These are phyloP conservation scores for Daldinia caldariorum DNA, from an alignment of 495 filamentous ascomycete genomes.

Conservation along the genomic window DNA sequence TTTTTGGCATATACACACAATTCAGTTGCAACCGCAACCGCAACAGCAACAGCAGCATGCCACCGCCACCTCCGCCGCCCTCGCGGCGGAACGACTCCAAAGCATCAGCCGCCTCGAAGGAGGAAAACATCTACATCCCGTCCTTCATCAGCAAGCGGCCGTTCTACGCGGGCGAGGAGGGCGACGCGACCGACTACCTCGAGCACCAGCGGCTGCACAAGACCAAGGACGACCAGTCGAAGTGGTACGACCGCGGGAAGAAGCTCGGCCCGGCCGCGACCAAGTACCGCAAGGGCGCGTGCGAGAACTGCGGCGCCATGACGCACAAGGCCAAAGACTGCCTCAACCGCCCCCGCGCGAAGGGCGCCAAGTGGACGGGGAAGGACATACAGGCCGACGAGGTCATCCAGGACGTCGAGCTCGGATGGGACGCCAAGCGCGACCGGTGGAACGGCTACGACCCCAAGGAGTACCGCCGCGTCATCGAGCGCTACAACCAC, in stretches of 20 bases:
- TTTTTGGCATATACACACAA: conserved; percentile 29
- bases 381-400: conserved; percentile 94
- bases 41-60: conserved; percentile 7
- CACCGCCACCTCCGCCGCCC: conserved; percentile 51
- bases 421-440: conserved; percentile 98
- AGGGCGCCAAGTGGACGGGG: conserved; percentile 92
- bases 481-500: conserved; percentile 88
- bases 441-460: conserved; percentile 99
- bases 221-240: conserved; percentile 72
- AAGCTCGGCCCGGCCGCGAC: conserved; percentile 84
- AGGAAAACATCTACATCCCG: conserved; percentile 98
- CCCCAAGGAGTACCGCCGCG: conserved; percentile 80
- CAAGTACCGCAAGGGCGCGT: conserved; percentile 97
- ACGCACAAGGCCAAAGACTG: conserved; percentile 96
- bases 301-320: conserved; percentile 97
- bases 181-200: conserved; percentile 85
- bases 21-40: not conserved
- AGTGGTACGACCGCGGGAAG: conserved; percentile 91
- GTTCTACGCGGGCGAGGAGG: conserved; percentile 90
- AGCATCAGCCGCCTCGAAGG: conserved; percentile 69
- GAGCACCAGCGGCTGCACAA: conserved; percentile 95
- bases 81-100: conserved; percentile 48
- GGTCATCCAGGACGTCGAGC: conserved; percentile 79
- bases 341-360: conserved; percentile 85
- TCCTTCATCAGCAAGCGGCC: conserved; percentile 98